These are phyloP conservation scores for Paxillus involutus DNA, from an alignment of 768 basidiomycete genomes.

Conservation along the genomic window DNA sequence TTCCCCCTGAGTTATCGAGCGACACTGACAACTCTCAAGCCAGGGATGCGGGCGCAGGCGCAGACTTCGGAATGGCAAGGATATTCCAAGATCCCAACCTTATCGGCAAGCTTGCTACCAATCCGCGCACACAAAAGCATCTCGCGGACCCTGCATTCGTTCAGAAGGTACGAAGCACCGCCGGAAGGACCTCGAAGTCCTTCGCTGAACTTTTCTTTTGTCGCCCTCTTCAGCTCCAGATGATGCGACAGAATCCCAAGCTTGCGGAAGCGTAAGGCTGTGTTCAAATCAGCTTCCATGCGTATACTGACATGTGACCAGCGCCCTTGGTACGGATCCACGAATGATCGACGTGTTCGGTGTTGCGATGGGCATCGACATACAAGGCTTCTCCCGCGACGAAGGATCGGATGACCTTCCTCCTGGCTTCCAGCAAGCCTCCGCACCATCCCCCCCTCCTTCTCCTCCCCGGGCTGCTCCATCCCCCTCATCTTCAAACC, in stretches of 20 bases:
- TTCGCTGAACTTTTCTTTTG: neutral
- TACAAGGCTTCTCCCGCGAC: constrained; percentile 81
- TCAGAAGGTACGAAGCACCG: constrained; percentile 47
- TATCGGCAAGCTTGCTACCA: constrained; percentile 78
- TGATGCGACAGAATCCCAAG: constrained; percentile 67
- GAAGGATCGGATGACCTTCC: constrained; percentile 84
- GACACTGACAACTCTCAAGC: constrained; percentile 21
- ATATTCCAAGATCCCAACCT: constrained; percentile 86
- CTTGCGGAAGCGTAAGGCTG: constrained; percentile 55
- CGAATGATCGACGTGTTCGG: constrained; percentile 95
- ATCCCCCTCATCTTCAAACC: constrained; percentile 42
- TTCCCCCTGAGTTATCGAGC: neutral
- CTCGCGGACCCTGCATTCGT: constrained; percentile 83
- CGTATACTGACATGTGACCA: constrained; percentile 22
- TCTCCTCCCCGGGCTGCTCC: constrained; percentile 31
- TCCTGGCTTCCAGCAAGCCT: constrained; percentile 45
- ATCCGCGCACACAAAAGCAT: constrained; percentile 83
- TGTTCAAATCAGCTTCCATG: neutral
- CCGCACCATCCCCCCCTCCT: constrained; percentile 18
- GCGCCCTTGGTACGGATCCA: constrained; percentile 67
- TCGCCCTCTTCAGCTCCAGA: constrained; percentile 45
- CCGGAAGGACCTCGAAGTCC: neutral
- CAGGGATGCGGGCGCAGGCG: constrained; percentile 36
- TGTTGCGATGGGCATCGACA: constrained; percentile 89
- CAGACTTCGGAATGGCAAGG: constrained; percentile 65